Base-by-base conservation (phyloP, 257 asterid species). In the Solanum tacnaense region DNA sequence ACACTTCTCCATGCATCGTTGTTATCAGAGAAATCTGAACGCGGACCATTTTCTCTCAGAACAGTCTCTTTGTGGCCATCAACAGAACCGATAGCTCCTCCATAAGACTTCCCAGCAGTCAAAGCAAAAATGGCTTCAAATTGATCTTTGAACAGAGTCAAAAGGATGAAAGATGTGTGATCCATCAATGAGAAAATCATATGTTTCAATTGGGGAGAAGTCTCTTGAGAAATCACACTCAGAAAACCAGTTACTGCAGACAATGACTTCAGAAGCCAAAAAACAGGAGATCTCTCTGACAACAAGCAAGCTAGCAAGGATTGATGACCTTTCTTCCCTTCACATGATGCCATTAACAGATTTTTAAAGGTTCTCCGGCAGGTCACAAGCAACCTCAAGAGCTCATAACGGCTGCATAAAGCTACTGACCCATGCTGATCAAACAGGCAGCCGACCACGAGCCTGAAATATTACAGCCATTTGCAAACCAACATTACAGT, bases 211-310 rank as follows among this genome's bases (percentile, higher is more conserved):
- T 92, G 91, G 70, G 92, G 86, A 84, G 89, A 86, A 91, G 67
- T 88, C 83, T 92, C 94, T 85, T 91, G 92, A 49, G 93, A 91
- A 88, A 91, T 78, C 85, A 92, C 87, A 89, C n/a, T 88, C 86
- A 87, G 94, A 79, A 89, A 75, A 88, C 92, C 94, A 89, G 88
- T 89, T 29, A 92, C 92, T 76, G 91, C 94, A 84, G 89, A 90
- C 86, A 93, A 88, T 81, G 99, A 97, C 92, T 94, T 94, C 79
- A 91, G 89, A 91, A 97, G 93, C 99, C 99, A 97, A 32, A 90
- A 87, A 85, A 93, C 91, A 89, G 94, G 92, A 93, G 93, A 87
- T 90, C 86, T 73, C 79, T 91, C 92, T 0, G 84, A 86, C 58
- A 87, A 84, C 62, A 78, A 36, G 87, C 88, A 65, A 89, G 90